Percentiles rank a stretch among this genome's conserved stretches.
Evolutionary conservation across 495 filamentous ascomycete species (phyloP).

Genomic region (Trichoderma reesei): DNA sequence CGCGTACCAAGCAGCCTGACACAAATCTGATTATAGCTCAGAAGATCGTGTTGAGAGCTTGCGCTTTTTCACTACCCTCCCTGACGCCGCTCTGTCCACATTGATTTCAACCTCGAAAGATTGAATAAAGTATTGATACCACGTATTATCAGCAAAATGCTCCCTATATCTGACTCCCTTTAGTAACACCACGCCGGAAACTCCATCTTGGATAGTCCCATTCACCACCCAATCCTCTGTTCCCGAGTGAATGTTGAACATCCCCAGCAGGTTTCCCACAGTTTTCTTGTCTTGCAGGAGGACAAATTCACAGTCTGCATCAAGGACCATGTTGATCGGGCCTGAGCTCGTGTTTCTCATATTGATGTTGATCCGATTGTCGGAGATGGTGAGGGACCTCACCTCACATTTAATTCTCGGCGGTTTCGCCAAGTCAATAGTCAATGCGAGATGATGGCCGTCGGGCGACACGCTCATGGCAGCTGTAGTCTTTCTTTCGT

Average conservation of each 20-base stretch:
- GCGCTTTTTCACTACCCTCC: too few species aligned
- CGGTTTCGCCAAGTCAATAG: not conserved
- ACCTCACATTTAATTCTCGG: not conserved
- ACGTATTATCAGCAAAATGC: not conserved
- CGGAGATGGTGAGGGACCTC: not conserved
- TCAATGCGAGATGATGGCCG: not conserved
- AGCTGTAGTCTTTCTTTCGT: not conserved
- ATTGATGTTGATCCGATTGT: not conserved
- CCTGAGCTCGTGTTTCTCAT: not conserved
- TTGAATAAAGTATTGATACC: not conserved
- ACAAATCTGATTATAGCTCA: too few species aligned
- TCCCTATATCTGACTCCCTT: not conserved
- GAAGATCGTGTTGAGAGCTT: too few species aligned
- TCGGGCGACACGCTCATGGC: not conserved
- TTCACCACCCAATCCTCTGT: not conserved
- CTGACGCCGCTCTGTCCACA: not conserved
- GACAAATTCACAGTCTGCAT: not conserved
- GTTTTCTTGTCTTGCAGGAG: not conserved
- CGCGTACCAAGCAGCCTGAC: too few species aligned
- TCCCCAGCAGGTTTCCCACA: not conserved
- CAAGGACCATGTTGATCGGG: not conserved
- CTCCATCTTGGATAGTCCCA: not conserved
- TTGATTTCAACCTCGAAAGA: not conserved
- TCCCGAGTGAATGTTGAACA: not conserved
- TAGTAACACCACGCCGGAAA: not conserved